phyloP scores from a whole-genome alignment of 768 basidiomycete genomes.

The Tricholoma saponaceum region DNA sequence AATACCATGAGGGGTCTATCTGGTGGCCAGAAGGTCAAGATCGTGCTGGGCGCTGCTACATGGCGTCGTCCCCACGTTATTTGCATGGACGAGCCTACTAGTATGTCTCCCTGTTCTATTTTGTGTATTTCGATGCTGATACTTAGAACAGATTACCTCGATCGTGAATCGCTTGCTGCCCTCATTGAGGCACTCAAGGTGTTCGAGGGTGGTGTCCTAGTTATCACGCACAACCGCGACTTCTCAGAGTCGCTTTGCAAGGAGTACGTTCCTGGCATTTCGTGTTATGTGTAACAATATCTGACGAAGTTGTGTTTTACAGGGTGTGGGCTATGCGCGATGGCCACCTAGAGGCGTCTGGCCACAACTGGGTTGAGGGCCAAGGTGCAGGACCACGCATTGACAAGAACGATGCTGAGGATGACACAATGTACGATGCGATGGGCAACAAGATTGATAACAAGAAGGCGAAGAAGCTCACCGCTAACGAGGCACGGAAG shows the following conservation, averaged over 20 bases:
- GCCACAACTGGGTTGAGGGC: constrained; percentile 99
- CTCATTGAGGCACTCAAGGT: constrained; percentile 97
- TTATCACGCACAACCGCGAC: constrained; percentile 98
- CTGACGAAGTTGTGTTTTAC: not conserved
- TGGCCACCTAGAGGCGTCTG: constrained; percentile 92
- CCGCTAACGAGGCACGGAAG: constrained; percentile 80
- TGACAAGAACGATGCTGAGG: constrained; percentile 89
- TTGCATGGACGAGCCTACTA: constrained; percentile 96
- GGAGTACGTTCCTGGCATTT: constrained; percentile 41
- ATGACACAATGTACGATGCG: constrained; percentile 90
- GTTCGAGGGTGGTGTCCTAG: constrained; percentile 97
- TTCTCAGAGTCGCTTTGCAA: constrained; percentile 98
- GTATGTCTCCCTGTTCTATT: constrained; percentile 33
- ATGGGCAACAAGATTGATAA: constrained; percentile 95
- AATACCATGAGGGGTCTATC: constrained; percentile 99
- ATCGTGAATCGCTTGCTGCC: constrained; percentile 98
- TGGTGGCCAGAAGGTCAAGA: constrained; percentile 99
- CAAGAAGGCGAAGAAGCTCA: constrained; percentile 86
- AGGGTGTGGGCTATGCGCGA: constrained; percentile 99
- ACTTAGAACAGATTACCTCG: constrained; percentile 78
- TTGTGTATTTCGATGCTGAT: constrained; percentile 1
- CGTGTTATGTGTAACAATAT: not conserved
- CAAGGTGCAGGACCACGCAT: constrained; percentile 94
- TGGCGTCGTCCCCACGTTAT: constrained; percentile 99
- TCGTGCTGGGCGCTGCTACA: constrained; percentile 95